Evolutionary conservation across 2,329 filamentous ascomycete species (phyloP).

Genomic region (Akanthomyces lecanii): DNA sequence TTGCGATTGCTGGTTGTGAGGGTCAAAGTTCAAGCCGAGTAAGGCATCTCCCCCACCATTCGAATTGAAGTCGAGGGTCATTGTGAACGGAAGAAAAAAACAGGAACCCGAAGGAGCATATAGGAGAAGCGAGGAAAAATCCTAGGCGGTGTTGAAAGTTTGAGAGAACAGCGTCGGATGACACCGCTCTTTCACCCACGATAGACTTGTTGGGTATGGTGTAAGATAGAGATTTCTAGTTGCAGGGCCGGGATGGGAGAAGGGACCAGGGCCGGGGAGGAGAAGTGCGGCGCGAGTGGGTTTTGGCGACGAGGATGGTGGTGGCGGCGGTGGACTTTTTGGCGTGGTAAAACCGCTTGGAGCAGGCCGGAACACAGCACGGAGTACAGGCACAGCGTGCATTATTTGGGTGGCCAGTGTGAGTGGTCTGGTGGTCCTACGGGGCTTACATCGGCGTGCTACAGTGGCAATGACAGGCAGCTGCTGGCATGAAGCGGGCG

Average conservation of each 20-base stretch:
- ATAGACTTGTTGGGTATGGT: conserved; percentile 19
- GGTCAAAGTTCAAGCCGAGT: conserved; percentile 58
- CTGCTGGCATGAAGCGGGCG: too few species aligned
- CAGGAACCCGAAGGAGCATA: conserved; percentile 27
- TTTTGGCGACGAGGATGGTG: conserved; percentile 15
- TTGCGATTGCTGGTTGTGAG: conserved; percentile 52
- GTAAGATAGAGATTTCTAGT: conserved; percentile 20
- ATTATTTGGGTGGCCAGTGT: too few species aligned
- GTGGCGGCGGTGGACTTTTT: conserved; percentile 4
- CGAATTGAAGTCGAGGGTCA: conserved; percentile 58
- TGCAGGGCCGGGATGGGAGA: conserved; percentile 18
- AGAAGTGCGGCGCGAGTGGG: conserved; percentile 14
- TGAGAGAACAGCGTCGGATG: conserved; percentile 32
- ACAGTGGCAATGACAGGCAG: too few species aligned
- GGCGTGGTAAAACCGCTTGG: not conserved
- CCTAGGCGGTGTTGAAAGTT: conserved; percentile 29
- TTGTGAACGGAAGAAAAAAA: conserved; percentile 35
- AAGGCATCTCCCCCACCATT: conserved; percentile 54
- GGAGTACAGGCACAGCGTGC: too few species aligned
- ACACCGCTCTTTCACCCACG: conserved; percentile 41
- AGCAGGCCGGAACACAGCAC: too few species aligned
- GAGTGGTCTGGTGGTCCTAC: too few species aligned
- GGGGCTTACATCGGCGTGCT: too few species aligned
- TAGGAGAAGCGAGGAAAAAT: conserved; percentile 23
- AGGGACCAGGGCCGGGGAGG: conserved; percentile 16